Conservation (phyloP, 208 protist genomes). For the Wallacemonas rigidus region DNA sequence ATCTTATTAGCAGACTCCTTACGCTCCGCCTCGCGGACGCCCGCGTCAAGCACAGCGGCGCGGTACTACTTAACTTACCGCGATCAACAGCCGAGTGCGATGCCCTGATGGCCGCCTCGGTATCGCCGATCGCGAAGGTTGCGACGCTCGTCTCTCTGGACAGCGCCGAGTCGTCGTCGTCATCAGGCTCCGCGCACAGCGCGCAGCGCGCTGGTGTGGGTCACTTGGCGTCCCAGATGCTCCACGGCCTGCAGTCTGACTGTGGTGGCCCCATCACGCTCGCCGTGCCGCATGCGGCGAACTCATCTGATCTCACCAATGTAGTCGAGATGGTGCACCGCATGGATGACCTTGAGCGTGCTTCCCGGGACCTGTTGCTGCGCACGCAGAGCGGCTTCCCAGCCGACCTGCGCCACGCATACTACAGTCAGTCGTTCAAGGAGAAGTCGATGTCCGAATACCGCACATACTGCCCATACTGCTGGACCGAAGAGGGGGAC, state of each 20-base stretch:
- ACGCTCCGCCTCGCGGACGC: slow-evolving; percentile 53
- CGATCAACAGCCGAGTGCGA: slow-evolving; percentile 33
- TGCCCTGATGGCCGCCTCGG: slow-evolving; percentile 17
- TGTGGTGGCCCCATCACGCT: slow-evolving; percentile 21
- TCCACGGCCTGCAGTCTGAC: slow-evolving; percentile 11
- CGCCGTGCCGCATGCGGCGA: slow-evolving; percentile 29
- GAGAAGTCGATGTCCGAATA: slow-evolving; percentile 64
- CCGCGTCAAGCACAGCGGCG: slow-evolving; percentile 62
- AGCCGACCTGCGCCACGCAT: slow-evolving; percentile 43
- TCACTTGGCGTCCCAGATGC: not conserved
- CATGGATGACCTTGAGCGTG: slow-evolving; percentile 46
- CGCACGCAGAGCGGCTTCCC: slow-evolving; percentile 55
- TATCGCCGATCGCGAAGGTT: slow-evolving; percentile 36
- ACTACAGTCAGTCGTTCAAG: slow-evolving; percentile 37
- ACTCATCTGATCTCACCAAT: slow-evolving; percentile 48
- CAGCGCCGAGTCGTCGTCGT: slow-evolving; percentile 13
- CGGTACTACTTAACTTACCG: slow-evolving; percentile 81
- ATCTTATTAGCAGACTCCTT: slow-evolving; percentile 53
- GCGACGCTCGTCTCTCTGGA: slow-evolving; percentile 10
- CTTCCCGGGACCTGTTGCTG: slow-evolving; percentile 39
- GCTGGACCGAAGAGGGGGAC: slow-evolving; percentile 65
- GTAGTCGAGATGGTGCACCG: slow-evolving; percentile 50
- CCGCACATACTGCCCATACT: slow-evolving; percentile 79
- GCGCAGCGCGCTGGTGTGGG: not conserved
- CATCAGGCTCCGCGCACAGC: not conserved